phyloP scores from a whole-genome alignment of 1,139 yeast species.

The Yamadazyma oceani region DNA sequence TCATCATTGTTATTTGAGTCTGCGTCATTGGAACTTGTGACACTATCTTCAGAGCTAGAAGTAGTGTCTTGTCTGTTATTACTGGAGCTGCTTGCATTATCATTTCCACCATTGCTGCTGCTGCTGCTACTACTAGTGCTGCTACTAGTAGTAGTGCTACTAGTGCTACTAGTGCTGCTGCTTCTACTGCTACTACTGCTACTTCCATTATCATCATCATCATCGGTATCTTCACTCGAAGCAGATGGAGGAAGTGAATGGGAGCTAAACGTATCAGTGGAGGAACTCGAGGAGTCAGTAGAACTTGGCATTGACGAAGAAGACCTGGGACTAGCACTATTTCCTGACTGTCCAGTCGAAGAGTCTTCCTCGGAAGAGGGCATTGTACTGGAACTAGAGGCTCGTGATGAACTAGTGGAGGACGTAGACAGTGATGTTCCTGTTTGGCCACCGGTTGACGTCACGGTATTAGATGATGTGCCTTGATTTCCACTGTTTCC shows the following conservation, averaged over 20 bases:
- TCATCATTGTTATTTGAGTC: background rate
- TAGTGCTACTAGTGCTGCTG: too few relatives aligned
- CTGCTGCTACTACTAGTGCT: too few relatives aligned
- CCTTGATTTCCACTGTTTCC: too few relatives aligned
- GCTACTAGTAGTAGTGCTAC: too few relatives aligned
- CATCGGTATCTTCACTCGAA: slow-evolving; percentile 8
- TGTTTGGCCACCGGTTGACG: too few relatives aligned
- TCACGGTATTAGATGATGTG: background rate
- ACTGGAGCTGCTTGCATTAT: background rate
- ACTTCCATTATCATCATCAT: background rate
- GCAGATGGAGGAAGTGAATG: slow-evolving; percentile 16
- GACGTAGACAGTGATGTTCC: slow-evolving; percentile 3
- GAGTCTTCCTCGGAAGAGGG: too few relatives aligned
- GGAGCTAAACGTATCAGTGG: slow-evolving; percentile 9
- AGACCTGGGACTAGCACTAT: slow-evolving; percentile 1
- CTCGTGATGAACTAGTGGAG: slow-evolving; percentile 4
- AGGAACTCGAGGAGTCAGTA: background rate
- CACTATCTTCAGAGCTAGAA: background rate
- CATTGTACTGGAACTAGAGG: slow-evolving; percentile 2
- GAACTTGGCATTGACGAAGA: slow-evolving; percentile 3
- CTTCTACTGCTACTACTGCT: background rate
- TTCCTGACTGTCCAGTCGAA: slow-evolving; percentile 3
- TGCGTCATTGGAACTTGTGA: background rate
- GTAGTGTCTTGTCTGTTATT: too few relatives aligned
- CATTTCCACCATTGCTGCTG: background rate